Percentiles rank a stretch among this genome's conserved stretches.
Evolutionary conservation across 2,329 filamentous ascomycete species (phyloP).

Genomic region (Cercospora zeae-maydis): DNA sequence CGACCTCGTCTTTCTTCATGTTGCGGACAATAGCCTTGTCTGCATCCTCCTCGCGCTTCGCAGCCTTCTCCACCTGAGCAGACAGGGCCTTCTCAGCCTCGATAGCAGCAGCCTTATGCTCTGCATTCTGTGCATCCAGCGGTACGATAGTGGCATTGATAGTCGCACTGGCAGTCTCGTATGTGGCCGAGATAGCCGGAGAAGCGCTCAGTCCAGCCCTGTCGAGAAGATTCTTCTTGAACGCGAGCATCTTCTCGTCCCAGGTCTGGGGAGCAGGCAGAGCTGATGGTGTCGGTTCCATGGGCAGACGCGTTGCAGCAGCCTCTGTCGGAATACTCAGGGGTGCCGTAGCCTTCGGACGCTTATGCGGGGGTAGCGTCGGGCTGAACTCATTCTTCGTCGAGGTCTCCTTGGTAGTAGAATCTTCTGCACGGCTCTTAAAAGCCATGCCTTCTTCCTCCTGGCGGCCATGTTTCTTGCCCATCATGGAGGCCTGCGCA

Average conservation of each 20-base stretch:
- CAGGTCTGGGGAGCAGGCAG: not conserved
- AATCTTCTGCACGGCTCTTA: not conserved
- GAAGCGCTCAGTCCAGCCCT: not conserved
- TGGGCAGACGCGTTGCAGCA: not conserved
- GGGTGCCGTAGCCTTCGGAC: not conserved
- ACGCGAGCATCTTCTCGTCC: not conserved
- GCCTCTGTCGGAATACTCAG: not conserved
- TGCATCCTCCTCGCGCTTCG: not conserved
- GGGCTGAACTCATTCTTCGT: not conserved
- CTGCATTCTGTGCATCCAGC: not conserved
- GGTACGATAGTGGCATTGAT: not conserved
- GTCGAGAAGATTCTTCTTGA: not conserved
- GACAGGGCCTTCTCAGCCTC: not conserved
- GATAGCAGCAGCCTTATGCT: not conserved
- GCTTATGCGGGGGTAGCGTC: not conserved
- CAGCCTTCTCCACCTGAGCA: not conserved
- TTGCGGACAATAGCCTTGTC: not conserved
- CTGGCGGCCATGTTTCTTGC: not conserved
- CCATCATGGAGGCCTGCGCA: not conserved
- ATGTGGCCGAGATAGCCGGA: not conserved
- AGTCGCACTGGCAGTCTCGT: not conserved
- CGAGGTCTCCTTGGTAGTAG: not conserved
- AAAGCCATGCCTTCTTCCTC: not conserved
- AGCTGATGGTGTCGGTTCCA: not conserved
- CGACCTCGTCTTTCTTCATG: not conserved